Base-by-base conservation (phyloP, 805 yeast species). In the Hanseniaspora mollemarum region DNA sequence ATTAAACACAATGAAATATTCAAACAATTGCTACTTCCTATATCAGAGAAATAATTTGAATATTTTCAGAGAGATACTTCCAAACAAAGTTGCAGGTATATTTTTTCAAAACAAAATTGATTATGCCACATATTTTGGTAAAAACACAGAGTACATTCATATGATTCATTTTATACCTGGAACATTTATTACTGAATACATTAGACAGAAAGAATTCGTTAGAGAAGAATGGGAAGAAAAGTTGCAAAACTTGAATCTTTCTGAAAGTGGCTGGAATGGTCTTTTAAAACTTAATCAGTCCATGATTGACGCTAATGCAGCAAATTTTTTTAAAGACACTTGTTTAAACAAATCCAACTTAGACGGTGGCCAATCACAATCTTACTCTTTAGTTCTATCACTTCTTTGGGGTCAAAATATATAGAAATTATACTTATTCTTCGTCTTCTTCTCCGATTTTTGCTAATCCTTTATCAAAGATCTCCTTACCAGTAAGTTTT, bases 401-500 rank as follows among this genome's bases (percentile, higher is more conserved):
- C 21, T 46, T 5, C 8, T 46, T 19, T 46, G 51, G 51, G 18
- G 18, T 5, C 31, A 39, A 39, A 22, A 21, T 38, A 22, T 24
- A 22, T 38, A 39, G 18, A 8, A 10, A 37, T 37, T 16, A 18
- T 18, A 18, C 7, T 35, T 21, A 21, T 19, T 62, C 76, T 5
- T 71, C 77, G 13, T 68, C 73, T 40, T 73, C 80, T 39, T 77
- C 88, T 22, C 69, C 80, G 32, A 76, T 81, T 48, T 80, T 81
- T 38, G 83, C 94, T 58, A 92, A 74, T 41, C 97, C 97, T 60
- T 74, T 74, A 62, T 87, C 97, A 61, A 90, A 90, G 54, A 92
- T 83, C 66, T 87, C 90, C 58, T 78, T 75, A 22, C 98, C 98
- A 0, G 94, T 81, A 60, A 87, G 66, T 65, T 80, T 83, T 7